A percentile compares a stretch with the other conserved stretches of the same genome.
phyloP scores from a whole-genome alignment of 2,329 filamentous ascomycete species.

The Verticillium klebahnii region DNA sequence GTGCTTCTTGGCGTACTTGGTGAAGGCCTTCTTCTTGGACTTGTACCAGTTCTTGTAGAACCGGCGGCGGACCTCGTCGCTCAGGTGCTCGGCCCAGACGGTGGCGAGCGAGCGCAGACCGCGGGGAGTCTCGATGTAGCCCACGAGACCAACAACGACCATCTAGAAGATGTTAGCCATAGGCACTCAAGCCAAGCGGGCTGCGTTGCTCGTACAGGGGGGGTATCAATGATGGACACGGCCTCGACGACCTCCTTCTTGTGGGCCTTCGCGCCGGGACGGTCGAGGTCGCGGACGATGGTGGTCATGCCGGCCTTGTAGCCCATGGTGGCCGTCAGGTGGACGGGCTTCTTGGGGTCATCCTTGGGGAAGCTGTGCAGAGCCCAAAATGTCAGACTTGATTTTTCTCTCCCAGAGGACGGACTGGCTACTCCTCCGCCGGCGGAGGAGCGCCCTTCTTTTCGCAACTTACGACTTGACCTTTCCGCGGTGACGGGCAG shows the following conservation, averaged over 20 bases:
- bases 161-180: constrained; percentile 79
- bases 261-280: constrained; percentile 98
- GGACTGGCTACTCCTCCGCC: not conserved
- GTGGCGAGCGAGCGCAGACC: constrained; percentile 99
- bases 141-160: constrained; percentile 99
- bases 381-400: constrained; percentile 19
- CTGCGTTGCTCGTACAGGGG: constrained; percentile 89
- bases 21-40: constrained; percentile 99
- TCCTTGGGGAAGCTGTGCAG: constrained; percentile 91
- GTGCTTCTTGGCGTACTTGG: constrained; percentile 99
- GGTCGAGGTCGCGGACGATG: constrained; percentile 98
- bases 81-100: constrained; percentile 98
- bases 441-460: not conserved
- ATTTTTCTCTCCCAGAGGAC: constrained; percentile 4
- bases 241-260: constrained; percentile 97
- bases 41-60: constrained; percentile 99
- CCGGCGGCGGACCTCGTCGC: constrained; percentile 97
- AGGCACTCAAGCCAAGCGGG: constrained; percentile 70
- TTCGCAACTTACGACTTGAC: constrained; percentile 83
- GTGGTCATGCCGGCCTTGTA: constrained; percentile 99
- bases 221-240: constrained; percentile 83
- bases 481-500: constrained; percentile 90
- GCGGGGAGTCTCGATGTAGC: constrained; percentile 99
- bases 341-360: constrained; percentile 99
- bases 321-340: constrained; percentile 96